Percentiles rank a stretch among this genome's conserved stretches.
Conservation (phyloP, 495 filamentous ascomycete species). For the Aspergillus saccharolyticus region DNA sequence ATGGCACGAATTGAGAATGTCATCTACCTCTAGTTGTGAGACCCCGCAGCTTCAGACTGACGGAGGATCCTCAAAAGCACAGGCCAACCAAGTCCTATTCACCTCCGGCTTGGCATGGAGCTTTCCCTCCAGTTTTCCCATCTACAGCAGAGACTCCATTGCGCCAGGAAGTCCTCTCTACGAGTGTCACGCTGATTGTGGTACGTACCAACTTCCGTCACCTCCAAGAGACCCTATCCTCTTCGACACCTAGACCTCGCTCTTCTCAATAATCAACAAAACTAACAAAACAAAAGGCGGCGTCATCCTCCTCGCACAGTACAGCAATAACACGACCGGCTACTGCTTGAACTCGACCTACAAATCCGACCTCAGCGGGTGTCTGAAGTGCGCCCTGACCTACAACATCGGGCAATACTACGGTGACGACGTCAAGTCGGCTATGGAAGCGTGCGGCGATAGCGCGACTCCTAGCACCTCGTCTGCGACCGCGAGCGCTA, state of each 20-base stretch:
- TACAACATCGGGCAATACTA: conserved; percentile 48
- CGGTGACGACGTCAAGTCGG: conserved; percentile 27
- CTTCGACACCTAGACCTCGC: too few relatives aligned
- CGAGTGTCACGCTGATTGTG: conserved; percentile 47
- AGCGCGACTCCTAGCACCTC: conserved; percentile 32
- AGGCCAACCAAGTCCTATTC: not conserved
- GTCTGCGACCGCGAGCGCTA: conserved; percentile 15
- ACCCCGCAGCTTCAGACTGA: too few relatives aligned
- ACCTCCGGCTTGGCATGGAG: not conserved
- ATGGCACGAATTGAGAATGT: too few relatives aligned
- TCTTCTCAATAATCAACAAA: too few relatives aligned
- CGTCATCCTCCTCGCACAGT: conserved; percentile 32
- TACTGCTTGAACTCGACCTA: conserved; percentile 41
- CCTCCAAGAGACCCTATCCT: not conserved
- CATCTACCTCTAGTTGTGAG: too few relatives aligned
- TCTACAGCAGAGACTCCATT: not conserved
- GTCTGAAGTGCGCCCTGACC: conserved; percentile 42
- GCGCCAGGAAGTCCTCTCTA: conserved; percentile 41
- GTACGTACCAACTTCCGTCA: conserved; percentile 20
- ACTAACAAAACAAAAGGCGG: conserved; percentile 27
- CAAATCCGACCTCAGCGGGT: conserved; percentile 34
- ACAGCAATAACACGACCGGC: conserved; percentile 14
- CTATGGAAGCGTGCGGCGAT: conserved; percentile 33
- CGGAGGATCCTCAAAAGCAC: too few relatives aligned
- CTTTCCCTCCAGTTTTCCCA: conserved; percentile 13